phyloP scores from a whole-genome alignment of 2,329 filamentous ascomycete genomes.

The Grosmannia clavigera region DNA sequence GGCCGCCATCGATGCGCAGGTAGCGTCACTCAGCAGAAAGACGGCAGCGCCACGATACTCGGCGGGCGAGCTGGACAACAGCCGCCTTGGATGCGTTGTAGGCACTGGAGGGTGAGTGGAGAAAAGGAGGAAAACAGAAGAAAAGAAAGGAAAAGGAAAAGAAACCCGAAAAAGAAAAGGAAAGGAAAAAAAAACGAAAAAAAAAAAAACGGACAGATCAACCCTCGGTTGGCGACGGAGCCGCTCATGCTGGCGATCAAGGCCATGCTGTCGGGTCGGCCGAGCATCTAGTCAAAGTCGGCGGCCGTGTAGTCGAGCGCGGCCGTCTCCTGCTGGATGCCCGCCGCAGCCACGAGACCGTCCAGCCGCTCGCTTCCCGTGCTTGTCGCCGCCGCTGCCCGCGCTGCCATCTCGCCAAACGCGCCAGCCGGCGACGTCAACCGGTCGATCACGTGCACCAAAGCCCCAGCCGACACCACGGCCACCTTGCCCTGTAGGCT shows the following conservation, averaged over 20 bases:
- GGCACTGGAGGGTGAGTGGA: slow-evolving; percentile 23
- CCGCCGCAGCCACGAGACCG: no score
- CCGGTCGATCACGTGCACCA: slow-evolving; percentile 53
- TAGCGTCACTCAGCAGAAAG: slow-evolving; percentile 55
- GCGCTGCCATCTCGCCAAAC: no score
- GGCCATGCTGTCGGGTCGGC: slow-evolving; percentile 46
- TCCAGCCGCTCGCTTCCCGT: no score
- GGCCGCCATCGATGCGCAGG: slow-evolving; percentile 59
- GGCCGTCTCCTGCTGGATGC: no score
- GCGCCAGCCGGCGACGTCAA: no score
- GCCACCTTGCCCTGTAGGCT: slow-evolving; percentile 61
- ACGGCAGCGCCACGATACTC: slow-evolving; percentile 62
- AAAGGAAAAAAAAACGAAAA: neutral
- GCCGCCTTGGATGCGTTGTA: slow-evolving; percentile 70
- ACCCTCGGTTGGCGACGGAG: slow-evolving; percentile 49
- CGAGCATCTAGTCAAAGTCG: slow-evolving; percentile 10
- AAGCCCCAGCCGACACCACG: slow-evolving; percentile 62
- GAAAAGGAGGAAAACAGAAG: slow-evolving; percentile 17
- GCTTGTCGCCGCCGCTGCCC: no score
- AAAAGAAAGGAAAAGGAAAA: slow-evolving; percentile 17
- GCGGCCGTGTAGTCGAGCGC: no score
- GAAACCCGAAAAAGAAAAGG: slow-evolving; percentile 17
- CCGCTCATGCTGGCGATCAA: slow-evolving; percentile 62
- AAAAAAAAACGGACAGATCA: slow-evolving; percentile 40
- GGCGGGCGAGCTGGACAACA: slow-evolving; percentile 57